Percentiles rank a stretch among this genome's conserved stretches.
Conservation (phyloP, 129 eudicot species). For the Pseudognaphalium luteoalbum region DNA sequence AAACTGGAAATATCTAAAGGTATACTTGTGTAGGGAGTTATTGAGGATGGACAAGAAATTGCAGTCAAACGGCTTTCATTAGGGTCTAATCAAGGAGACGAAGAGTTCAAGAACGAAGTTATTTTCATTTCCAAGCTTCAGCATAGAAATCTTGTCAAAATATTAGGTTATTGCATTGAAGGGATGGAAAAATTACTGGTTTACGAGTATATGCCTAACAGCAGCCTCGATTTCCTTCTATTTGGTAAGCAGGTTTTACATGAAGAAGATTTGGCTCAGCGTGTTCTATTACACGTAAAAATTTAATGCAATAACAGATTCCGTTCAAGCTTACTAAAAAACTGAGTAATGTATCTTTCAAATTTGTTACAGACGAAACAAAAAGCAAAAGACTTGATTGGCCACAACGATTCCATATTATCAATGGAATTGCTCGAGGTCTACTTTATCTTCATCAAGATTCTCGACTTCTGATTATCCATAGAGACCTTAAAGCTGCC, state of each 20-base stretch:
- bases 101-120: slow-evolving; percentile 49
- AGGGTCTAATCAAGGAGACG: slow-evolving; percentile 40
- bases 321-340: too few species aligned
- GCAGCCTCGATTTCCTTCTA: slow-evolving; percentile 37
- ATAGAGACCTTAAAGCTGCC: slow-evolving; percentile 41
- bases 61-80: slow-evolving; percentile 48
- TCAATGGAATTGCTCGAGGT: slow-evolving; percentile 44
- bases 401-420: slow-evolving; percentile 35
- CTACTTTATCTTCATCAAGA: slow-evolving; percentile 50
- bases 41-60: slow-evolving; percentile 29
- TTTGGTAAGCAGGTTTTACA: too few species aligned
- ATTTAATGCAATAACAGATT: neutral
- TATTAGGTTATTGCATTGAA: slow-evolving; percentile 40
- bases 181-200: slow-evolving; percentile 34
- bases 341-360: too few species aligned
- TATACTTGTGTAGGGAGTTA: neutral
- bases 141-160: slow-evolving; percentile 39
- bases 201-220: slow-evolving; percentile 50
- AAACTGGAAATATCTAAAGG: neutral
- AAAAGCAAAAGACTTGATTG: slow-evolving; percentile 32
- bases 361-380: neutral
- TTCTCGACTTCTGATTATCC: slow-evolving; percentile 31
- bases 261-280: too few species aligned
- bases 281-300: neutral
- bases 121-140: slow-evolving; percentile 40